phyloP scores from a whole-genome alignment of 2,329 filamentous ascomycete genomes.

The Calonectria honghensis region DNA sequence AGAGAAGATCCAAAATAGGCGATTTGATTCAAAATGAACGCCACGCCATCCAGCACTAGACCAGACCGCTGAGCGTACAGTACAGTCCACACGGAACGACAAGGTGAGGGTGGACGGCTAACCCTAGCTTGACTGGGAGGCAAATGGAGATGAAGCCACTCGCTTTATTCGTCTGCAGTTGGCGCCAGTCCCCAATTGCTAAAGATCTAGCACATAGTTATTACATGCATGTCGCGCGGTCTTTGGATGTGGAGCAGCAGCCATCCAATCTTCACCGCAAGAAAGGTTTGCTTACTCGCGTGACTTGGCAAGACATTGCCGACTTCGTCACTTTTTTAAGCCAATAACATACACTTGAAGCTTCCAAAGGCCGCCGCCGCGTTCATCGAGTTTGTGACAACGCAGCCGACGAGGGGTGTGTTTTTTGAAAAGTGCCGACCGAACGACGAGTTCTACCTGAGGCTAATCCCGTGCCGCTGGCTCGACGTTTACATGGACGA shows the following conservation, averaged over 20 bases:
- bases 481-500: constrained; percentile 4
- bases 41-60: constrained; percentile 3
- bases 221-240: constrained; percentile 38
- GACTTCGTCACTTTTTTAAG: constrained; percentile 4
- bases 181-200: constrained; percentile 14
- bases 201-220: constrained; percentile 24
- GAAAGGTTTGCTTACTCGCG: constrained; percentile 38
- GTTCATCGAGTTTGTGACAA: constrained; percentile 29
- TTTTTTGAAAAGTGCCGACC: constrained; percentile 1
- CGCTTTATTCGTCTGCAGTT: constrained; percentile 8
- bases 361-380: constrained; percentile 18
- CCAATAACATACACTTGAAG: constrained; percentile 12
- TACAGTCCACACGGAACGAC: not conserved
- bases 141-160: constrained; percentile 20
- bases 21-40: constrained; percentile 12
- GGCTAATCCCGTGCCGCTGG: not conserved
- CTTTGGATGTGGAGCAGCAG: constrained; percentile 21
- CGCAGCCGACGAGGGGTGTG: constrained; percentile 25
- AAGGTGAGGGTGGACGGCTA: not conserved
- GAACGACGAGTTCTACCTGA: constrained; percentile 4
- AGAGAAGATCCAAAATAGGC: not conserved
- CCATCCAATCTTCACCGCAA: constrained; percentile 41
- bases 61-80: constrained; percentile 15
- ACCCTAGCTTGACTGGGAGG: constrained; percentile 15
- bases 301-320: constrained; percentile 38